These are phyloP conservation scores for Citrus inodora DNA, from an alignment of 345 rosid species.

Conservation along the genomic window DNA sequence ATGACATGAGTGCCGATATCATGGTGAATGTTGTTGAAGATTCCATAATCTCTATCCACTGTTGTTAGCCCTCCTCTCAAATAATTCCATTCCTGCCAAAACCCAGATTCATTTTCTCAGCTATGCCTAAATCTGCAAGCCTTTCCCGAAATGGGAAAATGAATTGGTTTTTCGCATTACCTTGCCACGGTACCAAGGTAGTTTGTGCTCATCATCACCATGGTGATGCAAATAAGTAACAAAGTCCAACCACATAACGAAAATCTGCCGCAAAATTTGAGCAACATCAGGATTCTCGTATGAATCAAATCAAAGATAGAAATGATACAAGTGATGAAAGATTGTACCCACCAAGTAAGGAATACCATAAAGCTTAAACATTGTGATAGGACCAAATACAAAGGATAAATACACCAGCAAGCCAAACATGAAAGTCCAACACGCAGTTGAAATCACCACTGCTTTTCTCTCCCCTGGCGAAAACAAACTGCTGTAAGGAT, in stretches of 20 bases:
- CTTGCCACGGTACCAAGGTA: slow-evolving; percentile 96
- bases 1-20: slow-evolving; percentile 93
- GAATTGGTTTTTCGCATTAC: slow-evolving; percentile 26
- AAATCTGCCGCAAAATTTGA: slow-evolving; percentile 36
- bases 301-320: not conserved
- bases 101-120: not conserved
- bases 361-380: slow-evolving; percentile 65
- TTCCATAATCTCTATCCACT: slow-evolving; percentile 76
- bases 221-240: slow-evolving; percentile 94
- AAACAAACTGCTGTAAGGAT: slow-evolving; percentile 72
- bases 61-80: slow-evolving; percentile 90
- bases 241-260: slow-evolving; percentile 78
- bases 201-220: slow-evolving; percentile 63
- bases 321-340: not conserved
- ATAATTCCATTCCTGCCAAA: slow-evolving; percentile 75
- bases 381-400: slow-evolving; percentile 37
- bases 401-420: slow-evolving; percentile 37
- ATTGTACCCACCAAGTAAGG: slow-evolving; percentile 55
- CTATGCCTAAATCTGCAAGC: not conserved
- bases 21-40: slow-evolving; percentile 77
- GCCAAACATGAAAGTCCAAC: slow-evolving; percentile 60
- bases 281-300: not conserved
- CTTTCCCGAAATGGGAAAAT: not conserved
- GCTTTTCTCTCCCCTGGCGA: slow-evolving; percentile 60
- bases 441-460: slow-evolving; percentile 62